These are phyloP conservation scores for Fonsecaea monophora DNA, from an alignment of 2,329 filamentous ascomycete genomes.

Conservation along the genomic window DNA sequence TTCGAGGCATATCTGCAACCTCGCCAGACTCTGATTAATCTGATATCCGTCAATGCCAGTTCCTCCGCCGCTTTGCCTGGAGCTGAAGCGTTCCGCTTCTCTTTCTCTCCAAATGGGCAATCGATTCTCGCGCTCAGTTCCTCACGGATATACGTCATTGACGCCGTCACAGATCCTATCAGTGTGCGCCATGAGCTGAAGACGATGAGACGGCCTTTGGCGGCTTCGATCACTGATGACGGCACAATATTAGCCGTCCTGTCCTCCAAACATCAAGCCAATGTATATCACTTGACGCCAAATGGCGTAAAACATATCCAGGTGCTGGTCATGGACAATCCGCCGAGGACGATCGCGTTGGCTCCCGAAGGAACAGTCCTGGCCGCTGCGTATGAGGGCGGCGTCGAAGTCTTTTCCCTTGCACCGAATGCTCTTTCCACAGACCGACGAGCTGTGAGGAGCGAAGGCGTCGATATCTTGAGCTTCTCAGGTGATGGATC, in stretches of 20 bases:
- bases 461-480: slow-evolving; percentile 74
- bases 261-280: slow-evolving; percentile 81
- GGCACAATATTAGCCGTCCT: slow-evolving; percentile 78
- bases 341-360: slow-evolving; percentile 77
- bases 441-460: slow-evolving; percentile 78
- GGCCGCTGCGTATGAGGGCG: slow-evolving; percentile 82
- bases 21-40: slow-evolving; percentile 72
- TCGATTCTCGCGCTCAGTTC: slow-evolving; percentile 83
- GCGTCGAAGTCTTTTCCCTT: slow-evolving; percentile 85
- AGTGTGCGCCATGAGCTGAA: slow-evolving; percentile 78
- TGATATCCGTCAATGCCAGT: slow-evolving; percentile 83
- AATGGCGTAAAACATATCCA: slow-evolving; percentile 73
- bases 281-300: slow-evolving; percentile 76
- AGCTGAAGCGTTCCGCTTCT: slow-evolving; percentile 85
- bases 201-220: slow-evolving; percentile 75
- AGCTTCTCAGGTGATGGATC: slow-evolving; percentile 79
- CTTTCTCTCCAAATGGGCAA: slow-evolving; percentile 75
- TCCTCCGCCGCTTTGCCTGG: slow-evolving; percentile 80
- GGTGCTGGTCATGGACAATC: slow-evolving; percentile 78
- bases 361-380: slow-evolving; percentile 82
- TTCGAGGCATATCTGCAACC: slow-evolving; percentile 79
- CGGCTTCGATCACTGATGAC: slow-evolving; percentile 80
- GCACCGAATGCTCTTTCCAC: slow-evolving; percentile 67
- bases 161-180: slow-evolving; percentile 66
- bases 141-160: slow-evolving; percentile 79